These are phyloP conservation scores for Herpetomonas tarakana DNA, from an alignment of 208 protist species.

Conservation along the genomic window DNA sequence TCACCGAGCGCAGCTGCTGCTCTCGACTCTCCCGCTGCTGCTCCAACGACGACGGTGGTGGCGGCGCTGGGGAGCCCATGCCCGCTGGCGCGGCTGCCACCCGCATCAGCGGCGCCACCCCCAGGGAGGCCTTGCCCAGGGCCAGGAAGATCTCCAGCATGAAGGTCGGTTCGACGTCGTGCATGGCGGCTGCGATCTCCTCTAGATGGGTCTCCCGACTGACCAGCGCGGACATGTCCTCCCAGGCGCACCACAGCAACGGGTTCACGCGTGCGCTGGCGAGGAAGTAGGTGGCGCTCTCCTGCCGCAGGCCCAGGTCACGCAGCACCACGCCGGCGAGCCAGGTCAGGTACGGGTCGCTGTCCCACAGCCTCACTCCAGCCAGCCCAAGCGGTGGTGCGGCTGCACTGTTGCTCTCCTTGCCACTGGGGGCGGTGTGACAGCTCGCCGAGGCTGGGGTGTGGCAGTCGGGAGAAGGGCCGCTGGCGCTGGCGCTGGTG, in stretches of 20 bases:
- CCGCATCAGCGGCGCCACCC: conserved; percentile 45
- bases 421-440: not conserved
- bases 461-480: not conserved
- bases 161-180: conserved; percentile 35
- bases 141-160: conserved; percentile 75
- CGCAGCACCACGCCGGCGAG: conserved; percentile 79
- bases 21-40: not conserved
- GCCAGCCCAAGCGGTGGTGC: too few species aligned
- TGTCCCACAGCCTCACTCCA: conserved; percentile 13
- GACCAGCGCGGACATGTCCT: conserved; percentile 67
- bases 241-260: conserved; percentile 80
- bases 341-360: conserved; percentile 83
- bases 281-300: conserved; percentile 65
- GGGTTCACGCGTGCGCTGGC: conserved; percentile 57
- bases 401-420: not conserved
- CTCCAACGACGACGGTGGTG: not conserved
- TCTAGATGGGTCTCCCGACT: conserved; percentile 66
- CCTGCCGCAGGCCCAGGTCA: conserved; percentile 70
- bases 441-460: not conserved
- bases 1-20: conserved; percentile 17
- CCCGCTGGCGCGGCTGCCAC: conserved; percentile 6
- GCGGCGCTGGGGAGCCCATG: not conserved
- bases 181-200: conserved; percentile 47
- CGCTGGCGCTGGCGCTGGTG: conserved; percentile 4
- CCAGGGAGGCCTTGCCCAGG: conserved; percentile 50